phyloP scores from a whole-genome alignment of 495 filamentous ascomycete species.

The Oidiodendron maius region DNA sequence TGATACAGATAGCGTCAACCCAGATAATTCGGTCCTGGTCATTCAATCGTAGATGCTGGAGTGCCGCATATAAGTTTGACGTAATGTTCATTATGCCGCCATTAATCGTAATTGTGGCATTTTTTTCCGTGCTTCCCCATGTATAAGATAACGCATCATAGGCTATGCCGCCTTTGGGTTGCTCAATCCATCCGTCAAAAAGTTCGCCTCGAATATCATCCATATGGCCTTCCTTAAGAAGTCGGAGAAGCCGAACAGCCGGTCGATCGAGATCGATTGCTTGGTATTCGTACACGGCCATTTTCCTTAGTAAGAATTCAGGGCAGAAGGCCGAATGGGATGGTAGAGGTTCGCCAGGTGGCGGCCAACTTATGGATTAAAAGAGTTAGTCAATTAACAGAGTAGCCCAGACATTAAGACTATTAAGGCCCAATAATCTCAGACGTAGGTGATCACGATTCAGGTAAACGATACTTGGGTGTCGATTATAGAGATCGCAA shows the following conservation, averaged over 20 bases:
- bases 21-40: conserved; percentile 12
- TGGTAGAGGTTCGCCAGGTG: background rate
- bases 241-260: conserved; percentile 8
- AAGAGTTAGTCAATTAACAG: background rate
- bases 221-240: conserved; percentile 2
- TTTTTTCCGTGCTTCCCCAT: too few relatives aligned
- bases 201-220: conserved; percentile 7
- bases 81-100: background rate
- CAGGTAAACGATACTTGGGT: too few relatives aligned
- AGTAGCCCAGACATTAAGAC: too few relatives aligned
- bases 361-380: background rate
- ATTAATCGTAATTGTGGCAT: background rate
- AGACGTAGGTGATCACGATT: too few relatives aligned
- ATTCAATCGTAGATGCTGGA: conserved; percentile 7
- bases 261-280: conserved; percentile 5
- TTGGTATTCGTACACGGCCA: conserved; percentile 8
- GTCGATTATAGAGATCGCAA: too few relatives aligned
- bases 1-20: too few relatives aligned
- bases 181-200: background rate
- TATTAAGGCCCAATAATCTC: too few relatives aligned
- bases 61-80: background rate
- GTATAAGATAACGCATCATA: too few relatives aligned
- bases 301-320: background rate
- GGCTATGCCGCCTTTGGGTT: background rate
- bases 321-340: background rate